Evolutionary conservation across 768 basidiomycete species (phyloP), one percentile per base, ranked within the genome.

Genomic region (Tricholoma bakamatsutake): DNA sequence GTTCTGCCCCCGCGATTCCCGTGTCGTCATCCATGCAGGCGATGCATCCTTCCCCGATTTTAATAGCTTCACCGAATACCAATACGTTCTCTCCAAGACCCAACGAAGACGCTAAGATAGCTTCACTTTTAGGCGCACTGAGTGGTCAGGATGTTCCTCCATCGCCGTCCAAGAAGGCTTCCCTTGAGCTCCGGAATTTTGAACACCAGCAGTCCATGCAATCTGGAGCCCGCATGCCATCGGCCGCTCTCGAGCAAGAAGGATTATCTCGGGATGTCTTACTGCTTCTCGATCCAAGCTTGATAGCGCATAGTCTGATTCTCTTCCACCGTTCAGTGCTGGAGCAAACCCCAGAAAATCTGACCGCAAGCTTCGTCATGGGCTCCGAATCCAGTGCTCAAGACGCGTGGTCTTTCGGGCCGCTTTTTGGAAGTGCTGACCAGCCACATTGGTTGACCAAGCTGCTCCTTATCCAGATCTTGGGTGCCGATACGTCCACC

Each of bases 361-460:
- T 85, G 50, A 79, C 78, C 2, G 78, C 72, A 7, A 72, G 74
- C 3, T 75, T 76, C 54, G 62, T 81, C 40, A 62, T 80, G 27
- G 67, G 66, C 8, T 46, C 60, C 7, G 76, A 74, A 21, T 51
- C 52, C 1, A 40, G 56, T n/a, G 51, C 57, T 9, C 65, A 53
- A 28, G 59, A 60, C 37, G 35, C 50, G 1, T 53, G 57, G 45
- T 66, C 64, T 15, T 61, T 64, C 18, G 54, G 66, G 13, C 71
- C 73, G 21, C 76, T 91, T 15, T 83, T 88, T 59, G 89, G 90
- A 6, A 85, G 72, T 55, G 85, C 88, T 28, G 82, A 83, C 5
- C 76, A 74, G 42, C 88, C 89, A 1, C 87, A 93, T 65, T 93
- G 90, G 90, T 72, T 93, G 40, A 93, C 91, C 12, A 85, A 80